Evolutionary conservation across 441 rosid genomes (phyloP).

Genomic region (Geranium incanum): DNA sequence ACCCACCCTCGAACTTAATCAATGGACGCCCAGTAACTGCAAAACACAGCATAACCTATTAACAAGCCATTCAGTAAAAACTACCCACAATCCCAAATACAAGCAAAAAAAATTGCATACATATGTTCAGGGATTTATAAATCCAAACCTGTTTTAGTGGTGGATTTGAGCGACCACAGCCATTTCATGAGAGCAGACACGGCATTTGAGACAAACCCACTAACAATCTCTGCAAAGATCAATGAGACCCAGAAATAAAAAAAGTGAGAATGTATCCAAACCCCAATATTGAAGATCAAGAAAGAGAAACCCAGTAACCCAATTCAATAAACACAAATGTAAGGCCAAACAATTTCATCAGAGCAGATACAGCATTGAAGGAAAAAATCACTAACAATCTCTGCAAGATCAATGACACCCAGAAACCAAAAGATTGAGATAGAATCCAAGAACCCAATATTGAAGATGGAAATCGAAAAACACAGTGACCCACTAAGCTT

Average conservation of each 20-base stretch:
- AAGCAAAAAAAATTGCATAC: neutral
- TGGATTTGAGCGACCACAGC: constrained; percentile 38
- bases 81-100: constrained; percentile 12
- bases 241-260: neutral
- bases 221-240: constrained; percentile 34
- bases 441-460: too few species aligned
- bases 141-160: constrained; percentile 26
- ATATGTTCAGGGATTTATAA: constrained; percentile 11
- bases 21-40: constrained; percentile 60
- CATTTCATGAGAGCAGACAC: neutral
- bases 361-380: too few species aligned
- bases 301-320: too few species aligned
- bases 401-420: too few species aligned
- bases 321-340: too few species aligned
- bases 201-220: neutral
- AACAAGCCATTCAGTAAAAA: neutral
- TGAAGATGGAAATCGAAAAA: too few species aligned
- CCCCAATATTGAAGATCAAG: too few species aligned
- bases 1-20: constrained; percentile 88
- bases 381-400: too few species aligned
- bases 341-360: too few species aligned
- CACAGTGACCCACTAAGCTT: too few species aligned
- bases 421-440: too few species aligned
- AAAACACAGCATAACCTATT: constrained; percentile 24
- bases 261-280: too few species aligned